A percentile compares a stretch with the other conserved stretches of the same genome.
Evolutionary conservation across 148 eudicot species (phyloP).

Genomic region (Pouteria glomerata): DNA sequence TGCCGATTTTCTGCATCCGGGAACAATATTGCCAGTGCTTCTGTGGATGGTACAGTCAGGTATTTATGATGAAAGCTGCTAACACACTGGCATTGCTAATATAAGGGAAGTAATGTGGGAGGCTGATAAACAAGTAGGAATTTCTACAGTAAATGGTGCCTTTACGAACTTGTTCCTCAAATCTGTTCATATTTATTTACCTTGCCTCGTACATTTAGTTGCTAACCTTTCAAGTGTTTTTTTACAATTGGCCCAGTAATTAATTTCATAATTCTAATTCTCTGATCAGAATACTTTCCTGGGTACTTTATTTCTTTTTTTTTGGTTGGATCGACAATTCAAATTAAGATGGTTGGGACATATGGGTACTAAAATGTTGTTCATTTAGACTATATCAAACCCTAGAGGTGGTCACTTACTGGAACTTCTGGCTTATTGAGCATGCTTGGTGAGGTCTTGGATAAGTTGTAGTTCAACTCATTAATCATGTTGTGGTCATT

Average conservation of each 20-base stretch:
- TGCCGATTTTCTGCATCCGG: conserved; percentile 96
- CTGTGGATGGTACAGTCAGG: conserved; percentile 97
- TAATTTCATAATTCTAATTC: neutral
- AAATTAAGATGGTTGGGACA: neutral
- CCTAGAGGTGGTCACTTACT: neutral
- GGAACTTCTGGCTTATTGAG: neutral
- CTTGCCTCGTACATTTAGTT: neutral
- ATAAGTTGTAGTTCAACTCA: neutral
- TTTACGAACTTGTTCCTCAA: neutral
- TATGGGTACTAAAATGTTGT: neutral
- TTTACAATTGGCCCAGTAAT: neutral
- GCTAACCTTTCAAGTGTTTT: neutral
- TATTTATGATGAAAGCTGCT: conserved; percentile 17
- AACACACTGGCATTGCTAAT: neutral
- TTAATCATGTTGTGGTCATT: neutral
- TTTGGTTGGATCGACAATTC: neutral
- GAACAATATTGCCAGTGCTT: conserved; percentile 94
- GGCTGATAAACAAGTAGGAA: neutral
- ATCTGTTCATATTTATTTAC: conserved; percentile 3
- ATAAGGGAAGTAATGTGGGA: neutral
- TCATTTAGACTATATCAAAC: neutral
- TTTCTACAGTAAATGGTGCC: neutral
- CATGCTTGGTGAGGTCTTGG: neutral
- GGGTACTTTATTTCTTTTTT: neutral
- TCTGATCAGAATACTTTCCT: neutral